A percentile compares a stretch with the other conserved stretches of the same genome.
phyloP scores from a whole-genome alignment of 1,139 yeast species.

The Lodderomyces beijingensis region DNA sequence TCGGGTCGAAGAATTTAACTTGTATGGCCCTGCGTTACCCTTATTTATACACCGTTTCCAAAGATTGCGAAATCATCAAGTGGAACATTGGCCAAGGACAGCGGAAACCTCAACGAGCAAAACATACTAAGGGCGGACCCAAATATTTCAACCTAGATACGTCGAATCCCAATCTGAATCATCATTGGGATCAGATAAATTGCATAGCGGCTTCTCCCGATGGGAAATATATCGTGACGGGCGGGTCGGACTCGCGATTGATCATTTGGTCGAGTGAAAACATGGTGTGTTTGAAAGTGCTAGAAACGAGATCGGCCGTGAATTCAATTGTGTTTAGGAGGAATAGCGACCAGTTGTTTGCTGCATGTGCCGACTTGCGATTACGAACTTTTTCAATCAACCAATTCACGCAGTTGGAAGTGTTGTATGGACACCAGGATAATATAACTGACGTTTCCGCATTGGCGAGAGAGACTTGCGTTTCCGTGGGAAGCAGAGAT shows the following conservation, averaged over 20 bases:
- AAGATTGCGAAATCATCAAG: slow-evolving; percentile 75
- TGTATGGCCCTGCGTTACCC: slow-evolving; percentile 52
- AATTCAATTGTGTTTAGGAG: slow-evolving; percentile 74
- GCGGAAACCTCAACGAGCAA: slow-evolving; percentile 58
- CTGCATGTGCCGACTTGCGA: slow-evolving; percentile 88
- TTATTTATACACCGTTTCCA: slow-evolving; percentile 74
- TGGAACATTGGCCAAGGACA: slow-evolving; percentile 45
- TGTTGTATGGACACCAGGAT: slow-evolving; percentile 94
- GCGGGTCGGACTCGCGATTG: slow-evolving; percentile 77
- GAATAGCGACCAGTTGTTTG: slow-evolving; percentile 79
- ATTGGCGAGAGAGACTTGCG: slow-evolving; percentile 82
- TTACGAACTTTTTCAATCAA: slow-evolving; percentile 82
- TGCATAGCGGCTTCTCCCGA: slow-evolving; percentile 84
- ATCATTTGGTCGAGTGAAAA: slow-evolving; percentile 84
- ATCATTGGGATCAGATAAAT: slow-evolving; percentile 72
- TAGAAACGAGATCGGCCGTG: slow-evolving; percentile 74
- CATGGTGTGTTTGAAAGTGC: slow-evolving; percentile 66
- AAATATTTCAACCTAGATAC: slow-evolving; percentile 32
- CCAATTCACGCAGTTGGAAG: slow-evolving; percentile 85
- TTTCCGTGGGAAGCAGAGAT: slow-evolving; percentile 92
- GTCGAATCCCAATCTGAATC: slow-evolving; percentile 42
- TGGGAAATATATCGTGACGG: slow-evolving; percentile 85
- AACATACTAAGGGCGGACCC: slow-evolving; percentile 62
- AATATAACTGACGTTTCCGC: slow-evolving; percentile 77
- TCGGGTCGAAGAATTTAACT: slow-evolving; percentile 57